These are phyloP conservation scores for Albifimbria verrucaria DNA, from an alignment of 2,329 filamentous ascomycete species.

Conservation along the genomic window DNA sequence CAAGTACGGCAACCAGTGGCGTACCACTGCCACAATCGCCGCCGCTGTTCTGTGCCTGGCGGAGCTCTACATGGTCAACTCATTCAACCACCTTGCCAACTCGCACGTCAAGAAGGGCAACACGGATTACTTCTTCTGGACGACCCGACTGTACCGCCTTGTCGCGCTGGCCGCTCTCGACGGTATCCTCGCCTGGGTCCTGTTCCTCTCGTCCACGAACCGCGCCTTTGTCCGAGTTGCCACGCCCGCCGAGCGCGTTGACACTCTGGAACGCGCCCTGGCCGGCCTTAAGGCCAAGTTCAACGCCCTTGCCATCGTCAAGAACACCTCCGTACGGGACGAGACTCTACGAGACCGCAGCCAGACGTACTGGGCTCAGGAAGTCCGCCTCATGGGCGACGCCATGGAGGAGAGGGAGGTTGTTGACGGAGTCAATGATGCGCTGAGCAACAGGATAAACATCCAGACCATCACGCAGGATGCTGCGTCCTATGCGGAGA, in stretches of 20 bases:
- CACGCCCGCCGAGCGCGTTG: constrained; percentile 62
- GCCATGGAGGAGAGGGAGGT: constrained; percentile 79
- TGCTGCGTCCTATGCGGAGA: constrained; percentile 58
- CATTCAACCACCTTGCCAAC: constrained; percentile 66
- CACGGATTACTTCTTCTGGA: constrained; percentile 71
- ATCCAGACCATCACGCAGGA: constrained; percentile 58
- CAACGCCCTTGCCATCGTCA: constrained; percentile 68
- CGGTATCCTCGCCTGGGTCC: constrained; percentile 54
- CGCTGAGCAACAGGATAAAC: constrained; percentile 61
- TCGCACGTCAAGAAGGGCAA: constrained; percentile 60
- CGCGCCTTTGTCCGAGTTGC: constrained; percentile 67
- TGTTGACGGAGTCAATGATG: constrained; percentile 66
- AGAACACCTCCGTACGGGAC: constrained; percentile 78
- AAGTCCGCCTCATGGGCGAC: constrained; percentile 68
- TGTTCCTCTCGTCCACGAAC: constrained; percentile 78
- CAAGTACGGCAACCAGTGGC: constrained; percentile 63
- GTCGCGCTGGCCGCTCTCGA: constrained; percentile 65
- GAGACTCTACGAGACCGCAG: constrained; percentile 62
- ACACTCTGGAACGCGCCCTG: constrained; percentile 53
- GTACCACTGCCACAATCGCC: constrained; percentile 63
- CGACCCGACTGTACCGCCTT: constrained; percentile 58
- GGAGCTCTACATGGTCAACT: constrained; percentile 64
- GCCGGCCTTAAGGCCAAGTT: constrained; percentile 63
- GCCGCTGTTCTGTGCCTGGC: constrained; percentile 54
- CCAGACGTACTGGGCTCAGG: constrained; percentile 76